phyloP scores from a whole-genome alignment of 345 rosid species.

The Fremontodendron californicum region DNA sequence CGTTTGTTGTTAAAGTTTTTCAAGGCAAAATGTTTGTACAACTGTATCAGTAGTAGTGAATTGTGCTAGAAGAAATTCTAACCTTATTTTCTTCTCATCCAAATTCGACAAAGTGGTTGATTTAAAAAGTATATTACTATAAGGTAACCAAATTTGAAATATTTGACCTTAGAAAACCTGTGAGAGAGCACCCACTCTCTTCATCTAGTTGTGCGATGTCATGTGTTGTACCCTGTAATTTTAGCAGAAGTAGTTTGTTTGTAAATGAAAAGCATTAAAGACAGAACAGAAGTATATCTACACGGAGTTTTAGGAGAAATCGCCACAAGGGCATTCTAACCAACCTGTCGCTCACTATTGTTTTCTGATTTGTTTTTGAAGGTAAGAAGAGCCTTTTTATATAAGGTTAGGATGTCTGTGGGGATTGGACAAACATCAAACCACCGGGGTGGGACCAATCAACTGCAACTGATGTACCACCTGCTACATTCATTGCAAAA shows the following conservation, averaged over 20 bases:
- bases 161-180: no score
- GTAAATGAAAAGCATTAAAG: neutral
- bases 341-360: neutral
- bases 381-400: constrained; percentile 86
- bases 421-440: constrained; percentile 84
- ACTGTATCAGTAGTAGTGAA: neutral
- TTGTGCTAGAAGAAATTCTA: no score
- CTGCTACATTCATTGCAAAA: constrained; percentile 7
- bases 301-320: neutral
- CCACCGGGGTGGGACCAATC: constrained; percentile 85
- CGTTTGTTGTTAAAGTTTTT: no score
- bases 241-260: neutral
- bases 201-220: no score
- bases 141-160: no score
- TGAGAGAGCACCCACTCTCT: no score
- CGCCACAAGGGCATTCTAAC: no score
- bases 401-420: constrained; percentile 81
- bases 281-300: no score
- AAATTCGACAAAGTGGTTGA: no score
- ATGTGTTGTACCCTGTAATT: neutral
- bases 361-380: constrained; percentile 16
- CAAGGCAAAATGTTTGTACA: no score
- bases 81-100: neutral
- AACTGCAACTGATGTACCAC: constrained; percentile 23
- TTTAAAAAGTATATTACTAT: no score